Base-by-base conservation (phyloP, 176 grass and related monocot genomes). In the Tuctoria greenei region DNA sequence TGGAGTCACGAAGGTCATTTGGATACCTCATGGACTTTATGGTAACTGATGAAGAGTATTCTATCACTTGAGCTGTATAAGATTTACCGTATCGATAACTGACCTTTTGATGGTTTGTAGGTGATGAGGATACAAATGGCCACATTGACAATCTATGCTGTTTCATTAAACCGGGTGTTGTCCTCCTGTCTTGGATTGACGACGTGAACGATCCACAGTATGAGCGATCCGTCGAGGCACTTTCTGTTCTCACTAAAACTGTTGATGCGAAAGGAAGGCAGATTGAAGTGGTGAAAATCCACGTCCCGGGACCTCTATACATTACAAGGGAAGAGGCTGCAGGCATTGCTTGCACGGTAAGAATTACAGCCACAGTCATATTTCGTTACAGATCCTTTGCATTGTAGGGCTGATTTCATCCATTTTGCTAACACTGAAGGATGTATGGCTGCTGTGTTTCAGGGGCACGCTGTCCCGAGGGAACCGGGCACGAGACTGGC, bases 131-230 rank as follows among this genome's bases (percentile, higher is more conserved):
- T 75, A 97, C 94, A 58, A 93, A 93, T 62, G 94, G 94, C 15
- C 94, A 97, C 72, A 56, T 93, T 11, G 91, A 97, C 82, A 97
- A 93, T 20, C 35, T 97, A 7, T 97, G 94, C 49, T 93, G 94
- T 40, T 97, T 97, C 77, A 79, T 88, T 21, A 97, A 88, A 79
- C 94, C 91, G 4, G 88, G 88, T 10, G 59, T 81, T 49, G 82
- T 97, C 62, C 83, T 93, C 64, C 70, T 97, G 64, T 87, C 94
- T 5, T 97, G 94, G 91, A 91, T 79, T 0, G 84, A 93, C 14
- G 84, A 97, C 38, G 86, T 86, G 64, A 66, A 70, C 2, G 94
- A 97, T 24, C 88, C 84, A 27, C 94, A 93, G 81, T 85, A 93
- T 15, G 81, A 93, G 52, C 69, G 82, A 27, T 97, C 94, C 21